Percentiles rank a stretch among this genome's conserved stretches.
Conservation (phyloP, 2,329 filamentous ascomycete genomes). For the Penicillium fuscoglaucum region DNA sequence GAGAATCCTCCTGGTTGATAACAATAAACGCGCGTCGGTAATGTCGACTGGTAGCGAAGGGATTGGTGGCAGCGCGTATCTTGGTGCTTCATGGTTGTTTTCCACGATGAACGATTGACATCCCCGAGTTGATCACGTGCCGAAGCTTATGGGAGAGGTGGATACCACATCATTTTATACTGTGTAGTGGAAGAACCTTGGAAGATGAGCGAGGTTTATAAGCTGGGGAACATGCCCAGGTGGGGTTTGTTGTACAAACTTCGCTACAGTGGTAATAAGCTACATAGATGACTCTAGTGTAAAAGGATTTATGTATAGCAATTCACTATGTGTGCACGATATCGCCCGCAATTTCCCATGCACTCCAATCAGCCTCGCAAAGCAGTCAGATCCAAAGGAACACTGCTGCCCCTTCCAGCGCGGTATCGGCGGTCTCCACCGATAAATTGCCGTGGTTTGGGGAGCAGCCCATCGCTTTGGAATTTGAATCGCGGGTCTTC, state of each 20-base stretch:
- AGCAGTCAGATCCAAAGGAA: conserved; percentile 75
- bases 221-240: not conserved
- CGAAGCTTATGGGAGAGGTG: not conserved
- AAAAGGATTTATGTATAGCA: conserved; percentile 15
- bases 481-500: conserved; percentile 85
- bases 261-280: not conserved
- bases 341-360: conserved; percentile 28
- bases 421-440: conserved; percentile 78
- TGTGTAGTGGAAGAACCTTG: not conserved
- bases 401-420: conserved; percentile 88
- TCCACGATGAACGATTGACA: conserved; percentile 8
- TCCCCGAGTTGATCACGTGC: conserved; percentile 10
- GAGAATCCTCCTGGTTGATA: not conserved
- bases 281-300: not conserved
- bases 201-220: not conserved
- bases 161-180: not conserved
- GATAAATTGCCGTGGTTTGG: conserved; percentile 78
- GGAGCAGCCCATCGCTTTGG: conserved; percentile 75
- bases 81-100: conserved; percentile 8
- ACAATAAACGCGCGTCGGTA: not conserved
- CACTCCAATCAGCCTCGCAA: conserved; percentile 33
- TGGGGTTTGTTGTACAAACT: not conserved
- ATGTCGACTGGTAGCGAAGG: not conserved
- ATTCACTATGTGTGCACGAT: conserved; percentile 28
- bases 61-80: not conserved